Conservation (phyloP, 805 yeast genomes). For the Saturnispora dispora region DNA sequence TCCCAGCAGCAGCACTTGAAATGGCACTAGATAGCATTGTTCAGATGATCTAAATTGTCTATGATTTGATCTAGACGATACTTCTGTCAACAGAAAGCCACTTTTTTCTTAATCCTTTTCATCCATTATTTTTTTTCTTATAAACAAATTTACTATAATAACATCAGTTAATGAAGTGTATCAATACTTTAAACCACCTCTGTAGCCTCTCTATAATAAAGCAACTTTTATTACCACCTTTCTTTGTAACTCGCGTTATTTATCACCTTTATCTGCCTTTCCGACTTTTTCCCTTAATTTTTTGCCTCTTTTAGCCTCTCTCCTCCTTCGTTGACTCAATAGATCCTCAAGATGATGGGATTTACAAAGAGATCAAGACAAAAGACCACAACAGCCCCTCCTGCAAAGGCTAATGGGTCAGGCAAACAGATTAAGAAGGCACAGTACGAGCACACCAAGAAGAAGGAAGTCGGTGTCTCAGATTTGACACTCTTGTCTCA, state of each 20-base stretch:
- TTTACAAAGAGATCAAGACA: conserved; percentile 43
- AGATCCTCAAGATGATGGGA: conserved; percentile 11
- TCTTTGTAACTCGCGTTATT: neutral
- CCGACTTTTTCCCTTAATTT: neutral
- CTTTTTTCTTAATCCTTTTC: neutral
- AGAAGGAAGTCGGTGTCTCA: conserved; percentile 97
- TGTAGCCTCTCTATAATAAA: neutral
- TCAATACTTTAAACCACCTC: neutral
- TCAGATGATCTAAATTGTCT: neutral
- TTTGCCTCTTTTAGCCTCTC: neutral
- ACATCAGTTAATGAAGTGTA: neutral
- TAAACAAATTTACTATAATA: neutral
- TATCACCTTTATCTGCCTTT: neutral
- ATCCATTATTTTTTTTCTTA: neutral
- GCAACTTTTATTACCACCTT: too few relatives aligned
- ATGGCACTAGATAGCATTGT: neutral
- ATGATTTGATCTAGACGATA: neutral
- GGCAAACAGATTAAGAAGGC: conserved; percentile 63
- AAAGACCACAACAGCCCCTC: conserved; percentile 33
- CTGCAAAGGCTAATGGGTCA: conserved; percentile 25
- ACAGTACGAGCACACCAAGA: conserved; percentile 75
- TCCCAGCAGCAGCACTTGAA: conserved; percentile 28
- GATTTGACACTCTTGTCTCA: conserved; percentile 84
- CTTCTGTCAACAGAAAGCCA: neutral
- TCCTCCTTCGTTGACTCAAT: neutral